phyloP scores from a whole-genome alignment of 176 grass and related monocot species.

The Rhipidocladum racemiflorum region DNA sequence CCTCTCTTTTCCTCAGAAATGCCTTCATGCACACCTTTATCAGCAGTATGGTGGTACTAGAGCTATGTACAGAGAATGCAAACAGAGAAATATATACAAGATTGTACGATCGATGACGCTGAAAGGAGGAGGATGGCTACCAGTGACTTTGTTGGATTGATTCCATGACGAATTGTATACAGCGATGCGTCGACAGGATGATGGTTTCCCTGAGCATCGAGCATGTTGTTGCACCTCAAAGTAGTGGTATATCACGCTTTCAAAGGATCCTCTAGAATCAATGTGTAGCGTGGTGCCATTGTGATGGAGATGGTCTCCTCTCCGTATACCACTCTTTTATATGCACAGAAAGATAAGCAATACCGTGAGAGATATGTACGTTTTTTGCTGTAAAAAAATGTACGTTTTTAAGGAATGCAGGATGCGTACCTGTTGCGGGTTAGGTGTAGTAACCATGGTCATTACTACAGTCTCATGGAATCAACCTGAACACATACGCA shows the following conservation, averaged over 20 bases:
- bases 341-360: neutral
- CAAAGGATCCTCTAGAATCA: neutral
- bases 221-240: neutral
- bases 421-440: constrained; percentile 40
- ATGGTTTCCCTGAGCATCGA: neutral
- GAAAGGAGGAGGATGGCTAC: constrained; percentile 14
- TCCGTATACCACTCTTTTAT: neutral
- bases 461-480: neutral
- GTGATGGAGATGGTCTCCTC: neutral
- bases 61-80: neutral
- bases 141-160: constrained; percentile 13
- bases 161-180: constrained; percentile 20
- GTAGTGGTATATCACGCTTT: constrained; percentile 10
- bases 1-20: neutral
- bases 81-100: neutral
- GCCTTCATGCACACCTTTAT: neutral
- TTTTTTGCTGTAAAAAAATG: neutral
- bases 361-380: neutral
- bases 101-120: constrained; percentile 27
- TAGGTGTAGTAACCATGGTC: constrained; percentile 17
- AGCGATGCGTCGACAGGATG: constrained; percentile 7
- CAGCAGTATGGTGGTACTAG: constrained; percentile 3
- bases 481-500: neutral
- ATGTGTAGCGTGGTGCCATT: constrained; percentile 30
- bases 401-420: neutral